phyloP scores from a whole-genome alignment of 768 basidiomycete genomes.

The Holtermanniella nyarrowii region DNA sequence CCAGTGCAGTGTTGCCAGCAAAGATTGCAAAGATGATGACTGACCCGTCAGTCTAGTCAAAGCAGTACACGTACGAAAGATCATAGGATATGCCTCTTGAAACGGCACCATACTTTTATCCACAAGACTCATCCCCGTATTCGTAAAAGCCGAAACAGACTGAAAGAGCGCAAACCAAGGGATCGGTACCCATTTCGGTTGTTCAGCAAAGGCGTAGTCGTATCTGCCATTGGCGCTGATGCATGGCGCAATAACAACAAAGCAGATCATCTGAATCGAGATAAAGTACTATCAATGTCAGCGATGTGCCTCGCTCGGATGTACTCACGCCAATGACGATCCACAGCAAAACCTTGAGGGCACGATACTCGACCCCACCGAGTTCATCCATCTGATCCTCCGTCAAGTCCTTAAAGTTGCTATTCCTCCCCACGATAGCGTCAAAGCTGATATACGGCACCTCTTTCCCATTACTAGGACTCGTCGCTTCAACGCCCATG shows the following conservation, averaged over 20 bases:
- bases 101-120: conserved; percentile 91
- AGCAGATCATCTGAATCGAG: conserved; percentile 56
- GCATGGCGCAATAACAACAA: conserved; percentile 70
- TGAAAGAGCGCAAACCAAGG: conserved; percentile 80
- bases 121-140: conserved; percentile 68
- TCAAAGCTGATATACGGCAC: conserved; percentile 81
- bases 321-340: conserved; percentile 59
- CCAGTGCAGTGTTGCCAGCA: conserved; percentile 88
- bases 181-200: conserved; percentile 50
- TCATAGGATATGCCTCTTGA: conserved; percentile 72
- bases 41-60: neutral
- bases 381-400: conserved; percentile 80
- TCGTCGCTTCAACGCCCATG: conserved; percentile 38
- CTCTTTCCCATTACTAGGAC: conserved; percentile 41
- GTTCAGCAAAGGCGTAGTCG: conserved; percentile 50
- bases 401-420: conserved; percentile 49
- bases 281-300: conserved; percentile 59
- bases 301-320: neutral
- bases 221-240: conserved; percentile 53
- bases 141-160: conserved; percentile 74
- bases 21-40: conserved; percentile 62
- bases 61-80: conserved; percentile 39
- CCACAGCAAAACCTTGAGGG: conserved; percentile 69
- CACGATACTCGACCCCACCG: conserved; percentile 87
- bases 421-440: conserved; percentile 73